phyloP scores from a whole-genome alignment of 2,329 filamentous ascomycete species.

The Gaeumannomyces sp. region DNA sequence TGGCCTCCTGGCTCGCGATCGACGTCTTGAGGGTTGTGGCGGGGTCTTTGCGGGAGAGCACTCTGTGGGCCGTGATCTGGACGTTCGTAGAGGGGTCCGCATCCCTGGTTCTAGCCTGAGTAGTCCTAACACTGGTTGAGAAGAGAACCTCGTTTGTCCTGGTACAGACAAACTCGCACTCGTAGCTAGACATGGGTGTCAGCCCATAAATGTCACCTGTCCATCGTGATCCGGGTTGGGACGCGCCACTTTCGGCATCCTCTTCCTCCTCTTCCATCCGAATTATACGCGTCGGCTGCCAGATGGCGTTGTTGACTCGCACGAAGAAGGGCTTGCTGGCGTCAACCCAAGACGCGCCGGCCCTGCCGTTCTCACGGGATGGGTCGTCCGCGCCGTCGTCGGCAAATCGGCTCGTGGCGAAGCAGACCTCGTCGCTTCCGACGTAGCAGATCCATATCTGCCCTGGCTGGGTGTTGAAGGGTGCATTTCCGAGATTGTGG shows the following conservation, averaged over 20 bases:
- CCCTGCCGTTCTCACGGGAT: constrained; percentile 21
- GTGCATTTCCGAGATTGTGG: constrained; percentile 69
- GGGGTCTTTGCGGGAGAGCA: constrained; percentile 64
- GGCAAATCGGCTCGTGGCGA: constrained; percentile 63
- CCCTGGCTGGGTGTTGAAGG: constrained; percentile 62
- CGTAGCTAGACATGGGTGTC: constrained; percentile 68
- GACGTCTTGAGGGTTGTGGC: constrained; percentile 71
- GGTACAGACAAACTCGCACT: constrained; percentile 70
- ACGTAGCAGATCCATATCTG: constrained; percentile 80
- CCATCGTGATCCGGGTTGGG: constrained; percentile 48
- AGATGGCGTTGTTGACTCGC: constrained; percentile 69
- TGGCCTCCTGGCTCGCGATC: constrained; percentile 64
- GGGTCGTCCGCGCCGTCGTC: constrained; percentile 33
- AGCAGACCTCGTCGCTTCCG: constrained; percentile 70
- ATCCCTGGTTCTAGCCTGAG: constrained; percentile 40
- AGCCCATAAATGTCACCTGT: constrained; percentile 65
- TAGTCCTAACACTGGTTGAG: constrained; percentile 64
- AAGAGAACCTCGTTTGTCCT: constrained; percentile 61
- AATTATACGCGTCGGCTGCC: constrained; percentile 71
- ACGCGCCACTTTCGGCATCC: constrained; percentile 20
- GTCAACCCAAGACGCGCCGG: constrained; percentile 49
- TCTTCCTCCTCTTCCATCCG: constrained; percentile 24
- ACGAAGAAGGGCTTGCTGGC: constrained; percentile 72
- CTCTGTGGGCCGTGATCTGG: constrained; percentile 27
- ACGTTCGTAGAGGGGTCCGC: constrained; percentile 24